Evolutionary conservation across 2,329 filamentous ascomycete species (phyloP), one percentile per base, ranked within the genome.

Genomic region (Fusarium acutatum): DNA sequence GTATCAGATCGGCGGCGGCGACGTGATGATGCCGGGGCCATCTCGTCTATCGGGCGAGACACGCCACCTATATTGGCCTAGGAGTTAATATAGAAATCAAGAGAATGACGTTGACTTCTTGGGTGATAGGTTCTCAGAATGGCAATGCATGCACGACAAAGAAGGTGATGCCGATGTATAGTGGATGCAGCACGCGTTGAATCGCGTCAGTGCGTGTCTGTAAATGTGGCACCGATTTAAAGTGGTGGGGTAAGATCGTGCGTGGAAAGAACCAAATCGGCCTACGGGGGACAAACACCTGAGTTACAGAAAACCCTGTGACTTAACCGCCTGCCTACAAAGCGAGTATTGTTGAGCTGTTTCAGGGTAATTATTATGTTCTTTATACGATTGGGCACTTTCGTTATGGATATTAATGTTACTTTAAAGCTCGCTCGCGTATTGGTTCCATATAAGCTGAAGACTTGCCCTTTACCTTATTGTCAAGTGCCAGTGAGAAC

Each of bases 1-100:
- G 81, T 81, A 17, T 81, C 80, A 28, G 82, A 80, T 60, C 86
- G 85, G 65, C 84, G 81, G 26, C 86, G 84, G 52, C 86, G 86
- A 62, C 84, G 79, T 50, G 78, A 79, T 26, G 76, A 73, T 40
- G 71, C 59, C 28, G 75, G 75, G 47, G 76, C 67, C 81, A 83
- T 83, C 28, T 61, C 72, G 70, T 62, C 41, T 50, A 43, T 41
- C 35, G 24, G 24, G 22, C 15, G 24, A 41, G 56, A 37, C 24
- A 35, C 26, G 20, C 13, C 34, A 38, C 35, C 44, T 62, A 22
- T 32, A 40, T 44, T 13, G 35, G 35, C 26, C 40, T 17, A 50
- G 26, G 13, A 41, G 24, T 9, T 32, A 32, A 22, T 38, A 20
- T 12, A 11, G 8, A 26, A 24, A 17, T 46, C 12, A 38, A 28